Conservation (phyloP, 352 stramenopile species). For the Phytophthora macrochlamydospora region DNA sequence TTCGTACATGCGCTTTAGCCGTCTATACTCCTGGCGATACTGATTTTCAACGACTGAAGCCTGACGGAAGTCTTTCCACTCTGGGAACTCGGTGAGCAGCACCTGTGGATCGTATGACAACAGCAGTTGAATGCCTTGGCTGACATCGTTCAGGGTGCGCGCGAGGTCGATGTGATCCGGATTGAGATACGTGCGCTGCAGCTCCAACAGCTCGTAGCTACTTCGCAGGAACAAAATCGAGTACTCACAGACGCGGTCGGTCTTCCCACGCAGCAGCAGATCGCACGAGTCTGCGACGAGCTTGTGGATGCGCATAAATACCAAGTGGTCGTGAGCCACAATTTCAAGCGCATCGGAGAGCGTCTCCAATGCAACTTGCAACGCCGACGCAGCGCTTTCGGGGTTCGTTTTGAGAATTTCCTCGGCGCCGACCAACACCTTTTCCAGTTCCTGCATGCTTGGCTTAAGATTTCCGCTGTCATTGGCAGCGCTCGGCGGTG, state of each 20-base stretch:
- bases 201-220: slow-evolving; percentile 86
- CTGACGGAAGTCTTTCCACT: slow-evolving; percentile 87
- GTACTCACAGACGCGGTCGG: slow-evolving; percentile 77
- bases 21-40: slow-evolving; percentile 89
- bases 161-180: slow-evolving; percentile 92
- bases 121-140: slow-evolving; percentile 90
- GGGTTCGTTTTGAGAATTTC: slow-evolving; percentile 59
- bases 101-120: slow-evolving; percentile 86
- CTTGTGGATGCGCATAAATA: slow-evolving; percentile 91
- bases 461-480: slow-evolving; percentile 23
- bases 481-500: slow-evolving; percentile 24
- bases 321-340: slow-evolving; percentile 83
- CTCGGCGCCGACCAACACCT: slow-evolving; percentile 59
- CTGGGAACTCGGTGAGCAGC: slow-evolving; percentile 85
- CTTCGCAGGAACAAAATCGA: slow-evolving; percentile 88
- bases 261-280: slow-evolving; percentile 68
- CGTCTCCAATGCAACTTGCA: slow-evolving; percentile 76
- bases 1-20: slow-evolving; percentile 93
- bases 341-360: slow-evolving; percentile 85
- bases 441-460: slow-evolving; percentile 69
- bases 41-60: slow-evolving; percentile 90
- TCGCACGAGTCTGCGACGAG: slow-evolving; percentile 92
- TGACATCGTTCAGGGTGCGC: slow-evolving; percentile 92
- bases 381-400: slow-evolving; percentile 50
- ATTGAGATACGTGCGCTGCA: slow-evolving; percentile 86